These are phyloP conservation scores for Dipodascopsis tothii DNA, from an alignment of 805 yeast species.

Conservation along the genomic window DNA sequence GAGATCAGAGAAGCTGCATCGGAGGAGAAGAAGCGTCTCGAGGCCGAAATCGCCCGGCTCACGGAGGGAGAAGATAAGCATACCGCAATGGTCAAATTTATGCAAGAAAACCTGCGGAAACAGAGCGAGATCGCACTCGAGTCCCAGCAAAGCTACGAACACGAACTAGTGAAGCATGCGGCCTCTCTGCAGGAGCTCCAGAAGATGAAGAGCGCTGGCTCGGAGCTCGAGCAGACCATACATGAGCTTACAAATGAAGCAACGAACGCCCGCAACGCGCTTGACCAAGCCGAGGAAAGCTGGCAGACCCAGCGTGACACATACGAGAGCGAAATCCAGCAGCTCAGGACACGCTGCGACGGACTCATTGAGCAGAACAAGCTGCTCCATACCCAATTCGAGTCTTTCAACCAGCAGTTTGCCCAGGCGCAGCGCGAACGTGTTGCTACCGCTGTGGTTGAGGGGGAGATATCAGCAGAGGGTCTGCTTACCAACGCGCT, in stretches of 20 bases:
- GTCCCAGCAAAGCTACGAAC: constrained; percentile 48
- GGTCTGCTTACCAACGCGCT: background rate
- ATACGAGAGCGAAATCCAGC: constrained; percentile 43
- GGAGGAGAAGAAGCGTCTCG: constrained; percentile 24
- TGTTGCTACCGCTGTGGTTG: background rate
- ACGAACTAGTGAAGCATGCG: constrained; percentile 49
- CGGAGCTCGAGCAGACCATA: constrained; percentile 29
- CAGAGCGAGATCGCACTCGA: constrained; percentile 44
- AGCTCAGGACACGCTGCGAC: constrained; percentile 38
- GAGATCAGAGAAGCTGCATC: too few species aligned
- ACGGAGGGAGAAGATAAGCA: constrained; percentile 27
- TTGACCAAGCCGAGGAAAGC: constrained; percentile 36
- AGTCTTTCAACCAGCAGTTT: constrained; percentile 30
- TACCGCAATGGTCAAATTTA: constrained; percentile 31
- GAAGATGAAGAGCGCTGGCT: constrained; percentile 35
- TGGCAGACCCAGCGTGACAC: constrained; percentile 41
- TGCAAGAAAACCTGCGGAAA: constrained; percentile 33
- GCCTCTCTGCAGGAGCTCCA: constrained; percentile 40
- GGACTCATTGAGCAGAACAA: constrained; percentile 63
- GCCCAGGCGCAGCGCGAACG: constrained; percentile 9
- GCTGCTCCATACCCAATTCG: constrained; percentile 62
- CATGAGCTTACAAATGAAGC: constrained; percentile 28
- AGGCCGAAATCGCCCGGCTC: constrained; percentile 25
- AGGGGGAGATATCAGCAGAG: background rate
- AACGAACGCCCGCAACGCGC: constrained; percentile 29